These are phyloP conservation scores for Aspergillus fructus DNA, from an alignment of 2,329 filamentous ascomycete species.

Conservation along the genomic window DNA sequence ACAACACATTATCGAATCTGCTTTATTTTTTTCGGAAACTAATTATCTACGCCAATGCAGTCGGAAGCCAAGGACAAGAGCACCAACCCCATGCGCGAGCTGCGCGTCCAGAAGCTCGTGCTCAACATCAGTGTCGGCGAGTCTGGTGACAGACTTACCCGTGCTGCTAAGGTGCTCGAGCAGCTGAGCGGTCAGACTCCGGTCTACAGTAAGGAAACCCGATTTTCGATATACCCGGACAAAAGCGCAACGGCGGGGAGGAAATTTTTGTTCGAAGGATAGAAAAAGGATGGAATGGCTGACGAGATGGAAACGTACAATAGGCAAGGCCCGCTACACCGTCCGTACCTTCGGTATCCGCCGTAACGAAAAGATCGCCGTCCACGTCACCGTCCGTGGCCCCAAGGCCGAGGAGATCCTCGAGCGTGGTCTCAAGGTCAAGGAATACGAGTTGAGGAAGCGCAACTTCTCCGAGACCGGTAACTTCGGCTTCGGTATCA, in stretches of 20 bases:
- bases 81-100: slow-evolving; percentile 99
- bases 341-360: slow-evolving; percentile 99
- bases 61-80: slow-evolving; percentile 75
- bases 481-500: slow-evolving; percentile 99
- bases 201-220: slow-evolving; percentile 81
- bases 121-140: slow-evolving; percentile 99
- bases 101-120: slow-evolving; percentile 98
- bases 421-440: slow-evolving; percentile 99
- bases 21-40: slow-evolving; percentile 1
- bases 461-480: slow-evolving; percentile 99
- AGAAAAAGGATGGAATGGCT: slow-evolving; percentile 11
- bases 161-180: slow-evolving; percentile 99
- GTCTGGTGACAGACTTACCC: slow-evolving; percentile 99
- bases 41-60: slow-evolving; percentile 41
- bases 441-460: slow-evolving; percentile 99
- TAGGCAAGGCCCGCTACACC: slow-evolving; percentile 99
- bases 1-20: slow-evolving; percentile 6
- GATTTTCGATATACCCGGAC: slow-evolving; percentile 9
- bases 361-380: slow-evolving; percentile 99
- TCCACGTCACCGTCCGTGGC: slow-evolving; percentile 98
- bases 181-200: slow-evolving; percentile 99
- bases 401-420: slow-evolving; percentile 99
- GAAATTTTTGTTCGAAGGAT: neutral
- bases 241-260: neutral
- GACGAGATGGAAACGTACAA: slow-evolving; percentile 21